These are phyloP conservation scores for Themeda triandra DNA, from an alignment of 176 grass and related monocot genomes.

Conservation along the genomic window DNA sequence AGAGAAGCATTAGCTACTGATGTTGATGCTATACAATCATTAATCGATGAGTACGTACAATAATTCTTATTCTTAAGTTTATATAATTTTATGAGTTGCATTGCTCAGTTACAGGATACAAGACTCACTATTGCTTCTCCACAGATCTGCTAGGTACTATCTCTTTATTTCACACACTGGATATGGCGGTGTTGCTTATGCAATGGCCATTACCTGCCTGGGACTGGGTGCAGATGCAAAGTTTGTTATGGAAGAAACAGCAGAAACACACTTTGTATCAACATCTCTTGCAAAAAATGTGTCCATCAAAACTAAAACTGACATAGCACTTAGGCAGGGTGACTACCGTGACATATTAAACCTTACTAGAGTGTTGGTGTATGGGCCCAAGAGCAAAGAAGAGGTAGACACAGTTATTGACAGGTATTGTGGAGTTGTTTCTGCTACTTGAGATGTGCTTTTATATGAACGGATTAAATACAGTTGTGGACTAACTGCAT, in stretches of 20 bases:
- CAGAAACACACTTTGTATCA: constrained; percentile 89
- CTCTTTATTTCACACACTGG: constrained; percentile 94
- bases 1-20: constrained; percentile 94
- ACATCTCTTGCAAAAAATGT: constrained; percentile 54
- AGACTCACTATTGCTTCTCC: constrained; percentile 34
- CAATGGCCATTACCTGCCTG: constrained; percentile 92
- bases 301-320: constrained; percentile 42
- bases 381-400: constrained; percentile 93
- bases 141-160: constrained; percentile 83
- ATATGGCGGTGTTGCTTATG: constrained; percentile 92
- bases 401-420: constrained; percentile 85
- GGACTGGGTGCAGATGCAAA: constrained; percentile 70
- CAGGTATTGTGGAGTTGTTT: constrained; percentile 53
- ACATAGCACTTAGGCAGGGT: constrained; percentile 72
- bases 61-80: constrained; percentile 7
- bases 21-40: constrained; percentile 93
- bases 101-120: constrained; percentile 9
- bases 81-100: background rate
- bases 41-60: constrained; percentile 57
- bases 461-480: constrained; percentile 23
- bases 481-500: background rate
- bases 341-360: constrained; percentile 97
- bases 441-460: constrained; percentile 1
- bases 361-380: constrained; percentile 86
- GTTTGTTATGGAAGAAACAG: constrained; percentile 76